These are phyloP conservation scores for Colletotrichum musicola DNA, from an alignment of 2,329 filamentous ascomycete genomes.

Conservation along the genomic window DNA sequence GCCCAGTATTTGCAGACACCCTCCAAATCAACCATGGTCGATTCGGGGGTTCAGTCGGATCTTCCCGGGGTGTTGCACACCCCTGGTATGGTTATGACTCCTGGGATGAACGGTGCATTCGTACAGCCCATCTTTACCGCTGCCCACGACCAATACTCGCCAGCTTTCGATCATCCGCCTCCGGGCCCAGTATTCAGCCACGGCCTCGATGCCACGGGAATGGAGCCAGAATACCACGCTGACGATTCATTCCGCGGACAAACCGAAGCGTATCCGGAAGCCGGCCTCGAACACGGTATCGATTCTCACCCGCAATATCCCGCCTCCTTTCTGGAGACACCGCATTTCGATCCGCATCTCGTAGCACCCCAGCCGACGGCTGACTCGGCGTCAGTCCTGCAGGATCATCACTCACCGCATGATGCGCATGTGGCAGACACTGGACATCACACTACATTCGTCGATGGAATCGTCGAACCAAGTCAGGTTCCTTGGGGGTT, in stretches of 20 bases:
- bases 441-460: constrained; percentile 14
- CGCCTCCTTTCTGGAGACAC: constrained; percentile 22
- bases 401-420: constrained; percentile 17
- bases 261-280: constrained; percentile 25
- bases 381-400: constrained; percentile 12
- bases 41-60: constrained; percentile 34
- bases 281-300: constrained; percentile 20
- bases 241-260: constrained; percentile 19
- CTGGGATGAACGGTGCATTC: constrained; percentile 7
- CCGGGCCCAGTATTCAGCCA: constrained; percentile 23
- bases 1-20: constrained; percentile 28
- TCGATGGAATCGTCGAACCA: constrained; percentile 35
- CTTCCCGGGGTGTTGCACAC: background rate
- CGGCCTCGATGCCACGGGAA: background rate
- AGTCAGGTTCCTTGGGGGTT: constrained; percentile 35
- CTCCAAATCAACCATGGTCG: constrained; percentile 33
- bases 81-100: background rate
- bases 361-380: constrained; percentile 3
- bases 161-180: constrained; percentile 27
- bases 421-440: background rate
- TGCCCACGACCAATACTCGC: constrained; percentile 20
- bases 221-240: constrained; percentile 19
- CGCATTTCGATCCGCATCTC: constrained; percentile 15
- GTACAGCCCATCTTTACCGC: constrained; percentile 30
- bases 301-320: constrained; percentile 21